These are phyloP conservation scores for Diutina ranongensis DNA, from an alignment of 1,139 yeast genomes.

Conservation along the genomic window DNA sequence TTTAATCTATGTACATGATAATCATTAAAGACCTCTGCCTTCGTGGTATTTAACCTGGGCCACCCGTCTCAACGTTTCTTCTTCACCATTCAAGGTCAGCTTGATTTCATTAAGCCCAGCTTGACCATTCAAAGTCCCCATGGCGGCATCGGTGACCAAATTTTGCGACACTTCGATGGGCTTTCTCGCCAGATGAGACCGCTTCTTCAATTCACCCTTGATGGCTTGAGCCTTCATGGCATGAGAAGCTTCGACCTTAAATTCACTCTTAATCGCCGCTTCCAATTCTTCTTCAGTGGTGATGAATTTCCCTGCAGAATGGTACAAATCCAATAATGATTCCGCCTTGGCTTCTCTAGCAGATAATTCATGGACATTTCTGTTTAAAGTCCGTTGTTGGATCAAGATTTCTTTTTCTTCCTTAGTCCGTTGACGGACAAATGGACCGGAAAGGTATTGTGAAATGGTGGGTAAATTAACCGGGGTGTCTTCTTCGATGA, in stretches of 20 bases:
- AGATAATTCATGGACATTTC: slow-evolving; percentile 22
- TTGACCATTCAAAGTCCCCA: slow-evolving; percentile 28
- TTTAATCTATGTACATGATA: not conserved
- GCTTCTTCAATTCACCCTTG: slow-evolving; percentile 15
- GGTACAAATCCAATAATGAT: slow-evolving; percentile 57
- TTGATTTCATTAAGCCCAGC: slow-evolving; percentile 39
- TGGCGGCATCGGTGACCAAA: slow-evolving; percentile 24
- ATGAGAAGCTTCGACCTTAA: slow-evolving; percentile 19
- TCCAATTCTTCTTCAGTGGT: slow-evolving; percentile 55
- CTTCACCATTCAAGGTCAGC: slow-evolving; percentile 25
- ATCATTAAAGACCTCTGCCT: not conserved
- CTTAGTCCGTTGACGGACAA: slow-evolving; percentile 59
- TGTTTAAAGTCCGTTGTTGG: slow-evolving; percentile 23
- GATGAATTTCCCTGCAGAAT: slow-evolving; percentile 54
- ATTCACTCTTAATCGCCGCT: slow-evolving; percentile 44
- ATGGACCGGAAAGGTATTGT: slow-evolving; percentile 51
- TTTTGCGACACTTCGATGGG: slow-evolving; percentile 18
- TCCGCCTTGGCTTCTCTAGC: slow-evolving; percentile 36
- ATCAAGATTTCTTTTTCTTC: slow-evolving; percentile 36
- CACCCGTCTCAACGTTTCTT: not conserved
- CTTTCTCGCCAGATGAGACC: slow-evolving; percentile 9
- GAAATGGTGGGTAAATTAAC: slow-evolving; percentile 78
- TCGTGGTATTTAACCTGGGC: slow-evolving; percentile 5
- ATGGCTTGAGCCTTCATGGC: not conserved
- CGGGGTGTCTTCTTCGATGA: slow-evolving; percentile 16